Conservation (phyloP, 805 yeast species). For the Candida easanensis region DNA sequence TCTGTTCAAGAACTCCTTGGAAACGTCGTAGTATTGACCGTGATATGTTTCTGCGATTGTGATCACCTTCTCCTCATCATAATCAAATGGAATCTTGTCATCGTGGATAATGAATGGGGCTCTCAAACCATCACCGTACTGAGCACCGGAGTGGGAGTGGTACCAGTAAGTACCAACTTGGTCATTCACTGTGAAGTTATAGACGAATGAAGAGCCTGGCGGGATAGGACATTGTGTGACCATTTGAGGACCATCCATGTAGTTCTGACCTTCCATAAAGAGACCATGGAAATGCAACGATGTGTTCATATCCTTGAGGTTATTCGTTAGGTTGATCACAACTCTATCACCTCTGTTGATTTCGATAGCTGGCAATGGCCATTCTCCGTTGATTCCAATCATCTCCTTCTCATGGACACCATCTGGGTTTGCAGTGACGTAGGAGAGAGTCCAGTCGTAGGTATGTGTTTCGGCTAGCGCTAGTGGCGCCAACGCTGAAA, state of each 20-base stretch:
- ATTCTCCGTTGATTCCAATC: constrained; percentile 64
- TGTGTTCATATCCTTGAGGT: constrained; percentile 49
- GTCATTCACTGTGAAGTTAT: constrained; percentile 64
- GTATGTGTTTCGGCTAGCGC: constrained; percentile 43
- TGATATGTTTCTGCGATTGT: constrained; percentile 67
- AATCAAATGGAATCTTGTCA: constrained; percentile 45
- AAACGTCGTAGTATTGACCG: constrained; percentile 44
- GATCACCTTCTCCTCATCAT: constrained; percentile 59
- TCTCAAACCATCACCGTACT: constrained; percentile 76
- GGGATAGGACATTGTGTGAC: constrained; percentile 80
- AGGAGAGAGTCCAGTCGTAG: constrained; percentile 54
- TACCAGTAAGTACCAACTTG: constrained; percentile 85
- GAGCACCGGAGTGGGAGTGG: constrained; percentile 76
- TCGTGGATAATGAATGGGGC: constrained; percentile 68
- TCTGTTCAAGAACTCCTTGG: constrained; percentile 49
- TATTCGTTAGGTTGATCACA: constrained; percentile 58
- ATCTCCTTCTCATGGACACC: constrained; percentile 53
- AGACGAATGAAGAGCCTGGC: constrained; percentile 61
- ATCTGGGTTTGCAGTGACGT: constrained; percentile 67
- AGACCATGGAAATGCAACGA: constrained; percentile 80
- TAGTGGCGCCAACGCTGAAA: constrained; percentile 2
- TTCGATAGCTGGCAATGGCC: constrained; percentile 74
- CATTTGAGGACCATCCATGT: constrained; percentile 79
- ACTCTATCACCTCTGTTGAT: constrained; percentile 64
- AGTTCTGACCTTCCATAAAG: constrained; percentile 56